Evolutionary conservation across 2,329 filamentous ascomycete species (phyloP).

Genomic region (Penicillium sp.): DNA sequence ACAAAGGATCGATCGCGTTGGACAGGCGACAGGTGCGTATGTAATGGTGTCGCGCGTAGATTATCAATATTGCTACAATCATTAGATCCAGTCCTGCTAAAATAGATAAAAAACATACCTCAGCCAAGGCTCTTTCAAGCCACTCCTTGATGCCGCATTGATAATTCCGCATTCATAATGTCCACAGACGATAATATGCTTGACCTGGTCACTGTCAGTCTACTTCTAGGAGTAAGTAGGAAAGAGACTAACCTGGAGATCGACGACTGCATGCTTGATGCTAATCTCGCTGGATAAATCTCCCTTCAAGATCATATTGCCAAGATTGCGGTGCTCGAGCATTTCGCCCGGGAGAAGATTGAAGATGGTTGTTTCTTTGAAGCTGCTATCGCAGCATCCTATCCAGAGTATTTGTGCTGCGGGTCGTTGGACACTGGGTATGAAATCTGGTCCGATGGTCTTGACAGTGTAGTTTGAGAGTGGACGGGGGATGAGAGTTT

Average conservation of each 20-base stretch:
- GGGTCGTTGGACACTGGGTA: constrained; percentile 8
- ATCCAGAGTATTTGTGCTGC: constrained; percentile 18
- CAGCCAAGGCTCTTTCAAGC: constrained; percentile 15
- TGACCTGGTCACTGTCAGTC: constrained; percentile 3
- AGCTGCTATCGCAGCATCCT: constrained; percentile 18
- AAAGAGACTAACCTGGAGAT: constrained; percentile 5
- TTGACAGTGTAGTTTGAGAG: neutral
- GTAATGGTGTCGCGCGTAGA: constrained; percentile 8
- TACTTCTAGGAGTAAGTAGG: neutral
- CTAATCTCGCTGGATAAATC: constrained; percentile 18
- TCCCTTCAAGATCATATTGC: constrained; percentile 20
- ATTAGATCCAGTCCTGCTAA: neutral
- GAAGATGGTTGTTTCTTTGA: constrained; percentile 12
- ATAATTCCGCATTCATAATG: constrained; percentile 21
- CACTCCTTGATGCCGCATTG: constrained; percentile 9
- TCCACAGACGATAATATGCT: constrained; percentile 20
- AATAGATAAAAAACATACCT: constrained; percentile 7
- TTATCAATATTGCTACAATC: constrained; percentile 13
- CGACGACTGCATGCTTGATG: constrained; percentile 14
- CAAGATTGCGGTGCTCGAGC: constrained; percentile 16
- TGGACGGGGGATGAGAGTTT: neutral
- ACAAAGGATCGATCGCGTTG: constrained; percentile 16
- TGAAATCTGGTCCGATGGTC: constrained; percentile 5
- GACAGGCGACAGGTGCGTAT: constrained; percentile 4
- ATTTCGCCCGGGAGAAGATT: constrained; percentile 13